Evolutionary conservation across 2,329 filamentous ascomycete genomes (phyloP), one percentile per base, ranked within the genome.

Genomic region (Colletotrichum eremochloae): DNA sequence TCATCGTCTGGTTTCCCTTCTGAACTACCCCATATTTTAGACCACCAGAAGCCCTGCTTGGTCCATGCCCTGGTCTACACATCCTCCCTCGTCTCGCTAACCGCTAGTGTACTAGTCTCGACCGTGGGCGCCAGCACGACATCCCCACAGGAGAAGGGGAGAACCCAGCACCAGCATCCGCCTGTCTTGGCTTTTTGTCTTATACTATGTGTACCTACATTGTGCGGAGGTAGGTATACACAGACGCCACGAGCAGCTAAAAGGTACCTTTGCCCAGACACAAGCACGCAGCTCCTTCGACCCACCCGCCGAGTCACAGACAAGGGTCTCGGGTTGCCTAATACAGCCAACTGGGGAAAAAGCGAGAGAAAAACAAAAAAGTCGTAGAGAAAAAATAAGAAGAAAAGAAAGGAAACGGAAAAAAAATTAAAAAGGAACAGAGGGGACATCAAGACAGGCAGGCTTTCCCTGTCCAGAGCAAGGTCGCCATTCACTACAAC

Each of bases 1-100:
- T 72, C 69, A 69, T 58, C 44, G 29, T 42, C 60, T 68, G 52
- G 65, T 20, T 60, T 55, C 55, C 69, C 50, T 33, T 63, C 50
- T 50, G 58, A 58, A 53, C 70, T 66, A 69, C 70, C 60, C 70
- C 70, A 70, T 70, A 72, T 70, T 69, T 62, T 69, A 56, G 66
- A 65, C 60, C 69, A 72, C 56, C 61, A 52, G 61, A 61, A 69
- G 67, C 66, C 70, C 66, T 72, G 69, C 66, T 60, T 64, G 55
- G 69, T 38, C 31, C 38, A 53, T 63, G 65, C 65, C 64, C 56
- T 71, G 64, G 63, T 57, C 62, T 29, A 48, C 48, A 55, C 62
- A 52, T 55, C 24, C 29, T 24, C 55, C 62, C 62, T 64, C 62
- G 62, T 64, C 62, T 64, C 38, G 62, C 38, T 44, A 63, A 42